These are phyloP conservation scores for Venturia carpophila DNA, from an alignment of 2,329 filamentous ascomycete species.

Conservation along the genomic window DNA sequence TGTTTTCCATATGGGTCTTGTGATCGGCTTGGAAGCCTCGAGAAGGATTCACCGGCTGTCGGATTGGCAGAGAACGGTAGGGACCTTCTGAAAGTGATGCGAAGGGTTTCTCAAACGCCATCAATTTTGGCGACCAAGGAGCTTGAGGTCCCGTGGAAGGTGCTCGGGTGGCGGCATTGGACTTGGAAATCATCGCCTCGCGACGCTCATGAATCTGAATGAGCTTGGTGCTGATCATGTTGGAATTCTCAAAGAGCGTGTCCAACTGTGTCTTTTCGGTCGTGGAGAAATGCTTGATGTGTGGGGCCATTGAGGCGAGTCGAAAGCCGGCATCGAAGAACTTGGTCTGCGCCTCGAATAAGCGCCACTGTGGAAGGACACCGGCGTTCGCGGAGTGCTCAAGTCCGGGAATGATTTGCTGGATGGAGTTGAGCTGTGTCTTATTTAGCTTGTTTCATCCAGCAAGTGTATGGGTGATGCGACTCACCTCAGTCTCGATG, in stretches of 20 bases:
- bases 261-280: neutral
- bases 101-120: neutral
- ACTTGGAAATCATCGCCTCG: neutral
- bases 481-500: neutral
- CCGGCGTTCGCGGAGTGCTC: neutral
- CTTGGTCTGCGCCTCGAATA: neutral
- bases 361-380: neutral
- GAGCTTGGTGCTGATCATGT: neutral
- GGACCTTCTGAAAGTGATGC: neutral
- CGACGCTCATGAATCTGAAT: neutral
- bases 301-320: neutral
- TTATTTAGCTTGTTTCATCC: neutral
- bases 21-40: neutral
- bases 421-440: neutral
- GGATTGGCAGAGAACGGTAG: neutral
- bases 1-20: neutral
- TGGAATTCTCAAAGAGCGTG: neutral
- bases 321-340: conserved; percentile 1
- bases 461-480: neutral
- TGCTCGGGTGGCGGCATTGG: neutral
- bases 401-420: neutral
- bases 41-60: neutral
- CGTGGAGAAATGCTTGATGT: neutral
- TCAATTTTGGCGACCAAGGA: neutral
- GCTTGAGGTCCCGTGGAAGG: neutral